Base-by-base conservation (phyloP, 2,329 filamentous ascomycete genomes). In the Pestalotiopsis sp. region DNA sequence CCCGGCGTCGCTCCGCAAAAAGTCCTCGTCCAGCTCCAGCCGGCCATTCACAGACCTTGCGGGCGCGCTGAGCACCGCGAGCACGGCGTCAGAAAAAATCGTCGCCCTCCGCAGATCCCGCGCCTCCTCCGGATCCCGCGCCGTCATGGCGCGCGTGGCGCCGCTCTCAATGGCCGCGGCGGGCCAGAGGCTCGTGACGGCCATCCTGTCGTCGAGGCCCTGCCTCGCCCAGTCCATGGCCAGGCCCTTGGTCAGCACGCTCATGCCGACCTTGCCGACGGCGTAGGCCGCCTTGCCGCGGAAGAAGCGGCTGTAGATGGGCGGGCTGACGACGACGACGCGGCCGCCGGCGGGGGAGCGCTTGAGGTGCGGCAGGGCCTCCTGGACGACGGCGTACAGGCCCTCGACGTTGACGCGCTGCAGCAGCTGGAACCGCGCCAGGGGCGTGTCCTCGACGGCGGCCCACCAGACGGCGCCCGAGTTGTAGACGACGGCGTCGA, bases 381-480 rank as follows among this genome's bases (percentile, higher is more conserved):
- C 90, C 74, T 94, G 91, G 5, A 96, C 77, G 3, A 86, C 85
- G 20, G 86, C 91, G 79, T 97, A 97, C 0, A 97, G 82, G 0
- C 93, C 94, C 73, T 93, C 90, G 0, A 88, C 85, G 74, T 94
- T 94, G 70, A 94, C 88, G 70, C 85, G 83, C 80, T 94, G 92
- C 90, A 95, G 93, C 72, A 92, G 86, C 77, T 90, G 89, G 81
- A 93, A 95, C n/a, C 92, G 87, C 79, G 91, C 92, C 72, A 92
- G 82, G 0, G 92, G 91, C 0, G 93, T 95, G 61, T 90, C 87
- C 65, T 90, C 86, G 0, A 97, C 89, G 1, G 91, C 87, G 0
- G 91, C 87, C 93, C 93, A 95, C 91, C 91, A 96, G 72, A 97
- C 94, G 2, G 93, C 93, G 56, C 93, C 93, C 0, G 91, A 90